Percentiles rank a stretch among this genome's conserved stretches.
phyloP scores from a whole-genome alignment of 2,329 filamentous ascomycete genomes.

The Grosmannia penicillata region DNA sequence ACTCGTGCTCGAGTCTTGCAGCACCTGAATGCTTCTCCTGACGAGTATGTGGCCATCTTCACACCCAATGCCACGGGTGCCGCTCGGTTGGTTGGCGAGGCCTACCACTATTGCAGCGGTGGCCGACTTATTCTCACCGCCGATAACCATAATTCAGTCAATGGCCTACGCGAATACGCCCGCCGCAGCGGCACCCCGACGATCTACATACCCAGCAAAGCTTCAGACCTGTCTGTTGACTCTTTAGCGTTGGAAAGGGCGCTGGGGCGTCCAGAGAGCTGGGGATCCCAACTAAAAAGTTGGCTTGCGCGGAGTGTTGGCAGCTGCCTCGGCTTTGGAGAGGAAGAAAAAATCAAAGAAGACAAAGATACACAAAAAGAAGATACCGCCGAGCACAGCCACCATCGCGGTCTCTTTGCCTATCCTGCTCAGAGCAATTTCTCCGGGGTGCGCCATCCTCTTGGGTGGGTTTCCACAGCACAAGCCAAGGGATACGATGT shows the following conservation, averaged over 20 bases:
- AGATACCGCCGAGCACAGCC: conserved; percentile 3
- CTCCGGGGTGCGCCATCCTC: conserved; percentile 24
- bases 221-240: conserved; percentile 17
- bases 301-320: background rate
- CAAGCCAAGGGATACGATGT: conserved; percentile 24
- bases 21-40: conserved; percentile 19
- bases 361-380: background rate
- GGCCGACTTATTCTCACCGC: conserved; percentile 19
- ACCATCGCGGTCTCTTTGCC: conserved; percentile 21
- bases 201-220: conserved; percentile 16
- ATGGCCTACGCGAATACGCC: conserved; percentile 23
- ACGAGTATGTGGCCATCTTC: conserved; percentile 25
- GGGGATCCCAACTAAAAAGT: too few species aligned
- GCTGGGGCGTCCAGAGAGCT: too few species aligned
- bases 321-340: background rate
- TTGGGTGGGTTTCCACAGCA: conserved; percentile 20
- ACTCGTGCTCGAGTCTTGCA: conserved; percentile 18
- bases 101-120: conserved; percentile 18
- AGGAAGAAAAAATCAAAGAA: background rate
- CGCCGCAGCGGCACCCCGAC: conserved; percentile 12
- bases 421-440: conserved; percentile 33
- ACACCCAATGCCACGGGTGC: conserved; percentile 24
- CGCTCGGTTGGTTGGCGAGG: conserved; percentile 22
- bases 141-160: conserved; percentile 28
- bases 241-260: conserved; percentile 12